phyloP scores from a whole-genome alignment of 495 filamentous ascomycete species.

The Chlorociboria aeruginascens region DNA sequence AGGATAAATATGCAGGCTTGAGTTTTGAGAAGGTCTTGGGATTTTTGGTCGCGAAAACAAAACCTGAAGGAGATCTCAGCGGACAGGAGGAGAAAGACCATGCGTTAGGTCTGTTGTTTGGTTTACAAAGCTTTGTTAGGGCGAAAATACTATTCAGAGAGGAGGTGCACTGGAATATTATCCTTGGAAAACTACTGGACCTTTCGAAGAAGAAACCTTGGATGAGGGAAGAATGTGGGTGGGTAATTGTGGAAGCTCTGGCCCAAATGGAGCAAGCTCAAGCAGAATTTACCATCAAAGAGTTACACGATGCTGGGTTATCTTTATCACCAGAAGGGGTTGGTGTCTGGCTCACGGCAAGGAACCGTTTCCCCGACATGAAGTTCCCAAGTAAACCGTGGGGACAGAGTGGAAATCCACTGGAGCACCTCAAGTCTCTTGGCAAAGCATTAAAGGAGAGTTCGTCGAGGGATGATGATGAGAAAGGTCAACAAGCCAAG shows the following conservation, averaged over 20 bases:
- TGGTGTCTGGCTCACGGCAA: constrained; percentile 69
- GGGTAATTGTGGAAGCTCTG: constrained; percentile 46
- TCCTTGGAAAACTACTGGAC: constrained; percentile 47
- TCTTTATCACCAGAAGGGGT: constrained; percentile 75
- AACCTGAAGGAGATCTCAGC: constrained; percentile 46
- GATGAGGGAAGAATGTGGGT: constrained; percentile 80
- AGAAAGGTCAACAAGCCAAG: constrained; percentile 32
- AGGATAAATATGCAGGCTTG: constrained; percentile 34
- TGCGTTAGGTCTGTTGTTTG: constrained; percentile 75
- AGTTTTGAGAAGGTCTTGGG: constrained; percentile 45
- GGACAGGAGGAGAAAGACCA: constrained; percentile 80
- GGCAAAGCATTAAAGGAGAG: constrained; percentile 72
- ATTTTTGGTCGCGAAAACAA: constrained; percentile 58
- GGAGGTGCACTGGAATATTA: constrained; percentile 44
- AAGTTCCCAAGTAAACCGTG: constrained; percentile 58
- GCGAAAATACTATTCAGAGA: constrained; percentile 57
- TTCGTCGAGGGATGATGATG: constrained; percentile 32
- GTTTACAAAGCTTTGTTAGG: constrained; percentile 71
- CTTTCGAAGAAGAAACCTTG: constrained; percentile 60
- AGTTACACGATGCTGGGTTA: constrained; percentile 48
- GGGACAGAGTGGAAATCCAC: constrained; percentile 53
- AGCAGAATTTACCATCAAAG: constrained; percentile 48
- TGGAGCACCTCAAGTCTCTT: constrained; percentile 53
- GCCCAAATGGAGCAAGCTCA: constrained; percentile 37
- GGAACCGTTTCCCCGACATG: constrained; percentile 49